These are phyloP conservation scores for Diaporthe batatas DNA, from an alignment of 2,329 filamentous ascomycete species.

Conservation along the genomic window DNA sequence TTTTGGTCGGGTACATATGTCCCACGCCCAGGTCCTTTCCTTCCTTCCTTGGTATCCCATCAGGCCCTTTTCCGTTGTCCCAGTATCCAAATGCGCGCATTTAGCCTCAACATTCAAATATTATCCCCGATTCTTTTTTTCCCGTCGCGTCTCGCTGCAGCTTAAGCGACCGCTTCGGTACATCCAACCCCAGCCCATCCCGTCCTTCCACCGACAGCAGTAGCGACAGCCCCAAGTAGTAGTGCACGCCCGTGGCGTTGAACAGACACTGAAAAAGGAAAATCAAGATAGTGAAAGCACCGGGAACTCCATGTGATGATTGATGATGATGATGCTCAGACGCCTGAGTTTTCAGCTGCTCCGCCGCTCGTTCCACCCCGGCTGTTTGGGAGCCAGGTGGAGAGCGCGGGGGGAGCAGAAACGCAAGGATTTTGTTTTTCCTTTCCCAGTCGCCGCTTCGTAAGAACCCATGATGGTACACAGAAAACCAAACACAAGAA, in stretches of 20 bases:
- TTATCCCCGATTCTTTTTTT: background rate
- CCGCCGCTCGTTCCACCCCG: background rate
- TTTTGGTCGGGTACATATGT: background rate
- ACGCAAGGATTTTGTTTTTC: background rate
- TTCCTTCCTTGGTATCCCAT: background rate
- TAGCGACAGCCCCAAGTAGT: background rate
- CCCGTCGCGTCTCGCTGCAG: background rate
- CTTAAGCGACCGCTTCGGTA: background rate
- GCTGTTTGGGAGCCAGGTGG: background rate
- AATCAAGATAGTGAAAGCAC: conserved; percentile 12
- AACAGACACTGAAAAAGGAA: background rate
- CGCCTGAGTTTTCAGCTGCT: background rate
- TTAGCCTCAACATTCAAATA: background rate
- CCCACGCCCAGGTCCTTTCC: background rate
- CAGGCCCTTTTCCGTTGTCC: background rate
- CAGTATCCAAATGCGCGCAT: conserved; percentile 20
- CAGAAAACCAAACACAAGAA: background rate
- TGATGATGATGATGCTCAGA: conserved; percentile 25
- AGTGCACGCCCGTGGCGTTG: background rate
- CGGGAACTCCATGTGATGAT: conserved; percentile 23
- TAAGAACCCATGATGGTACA: conserved; percentile 17
- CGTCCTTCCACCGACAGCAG: background rate
- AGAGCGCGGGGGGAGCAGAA: background rate
- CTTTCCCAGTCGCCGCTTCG: background rate
- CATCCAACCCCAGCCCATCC: background rate